A percentile compares a stretch with the other conserved stretches of the same genome.
Evolutionary conservation across 352 stramenopile genomes (phyloP).

Genomic region (Phytopythium mirpurense): DNA sequence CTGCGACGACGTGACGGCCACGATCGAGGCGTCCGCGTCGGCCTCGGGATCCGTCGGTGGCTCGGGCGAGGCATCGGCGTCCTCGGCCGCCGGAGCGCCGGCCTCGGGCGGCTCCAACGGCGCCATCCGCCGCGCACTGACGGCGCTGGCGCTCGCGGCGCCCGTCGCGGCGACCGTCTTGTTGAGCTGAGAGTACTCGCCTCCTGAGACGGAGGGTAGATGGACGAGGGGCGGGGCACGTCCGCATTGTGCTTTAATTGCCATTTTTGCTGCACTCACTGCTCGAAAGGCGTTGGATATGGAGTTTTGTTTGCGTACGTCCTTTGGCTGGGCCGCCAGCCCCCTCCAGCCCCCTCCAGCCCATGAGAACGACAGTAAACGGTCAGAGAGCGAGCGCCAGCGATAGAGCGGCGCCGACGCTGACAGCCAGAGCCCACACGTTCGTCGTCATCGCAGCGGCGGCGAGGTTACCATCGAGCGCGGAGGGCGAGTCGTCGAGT

Average conservation of each 20-base stretch:
- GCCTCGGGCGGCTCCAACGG: not conserved
- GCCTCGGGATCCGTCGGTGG: not conserved
- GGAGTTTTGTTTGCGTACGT: not conserved
- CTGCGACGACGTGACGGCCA: slow-evolving; percentile 10
- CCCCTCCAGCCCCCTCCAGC: too few relatives aligned
- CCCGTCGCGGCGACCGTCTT: not conserved
- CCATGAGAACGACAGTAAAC: too few relatives aligned
- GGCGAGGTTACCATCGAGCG: too few relatives aligned
- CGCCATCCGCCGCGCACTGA: not conserved
- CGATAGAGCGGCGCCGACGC: not conserved
- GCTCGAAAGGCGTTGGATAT: too few relatives aligned
- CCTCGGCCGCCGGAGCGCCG: not conserved
- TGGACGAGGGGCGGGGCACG: too few relatives aligned
- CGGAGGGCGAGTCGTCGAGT: not conserved
- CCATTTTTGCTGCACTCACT: not conserved
- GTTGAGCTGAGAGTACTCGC: not conserved
- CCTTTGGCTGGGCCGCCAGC: too few relatives aligned
- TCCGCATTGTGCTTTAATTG: too few relatives aligned
- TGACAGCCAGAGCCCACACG: not conserved
- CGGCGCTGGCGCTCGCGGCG: not conserved
- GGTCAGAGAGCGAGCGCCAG: not conserved
- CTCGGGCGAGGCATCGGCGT: not conserved
- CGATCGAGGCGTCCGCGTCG: not conserved
- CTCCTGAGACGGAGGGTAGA: too few relatives aligned
- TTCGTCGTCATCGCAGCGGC: not conserved